phyloP scores from a whole-genome alignment of 2,329 filamentous ascomycete species.

The Thielaviopsis euricoi region DNA sequence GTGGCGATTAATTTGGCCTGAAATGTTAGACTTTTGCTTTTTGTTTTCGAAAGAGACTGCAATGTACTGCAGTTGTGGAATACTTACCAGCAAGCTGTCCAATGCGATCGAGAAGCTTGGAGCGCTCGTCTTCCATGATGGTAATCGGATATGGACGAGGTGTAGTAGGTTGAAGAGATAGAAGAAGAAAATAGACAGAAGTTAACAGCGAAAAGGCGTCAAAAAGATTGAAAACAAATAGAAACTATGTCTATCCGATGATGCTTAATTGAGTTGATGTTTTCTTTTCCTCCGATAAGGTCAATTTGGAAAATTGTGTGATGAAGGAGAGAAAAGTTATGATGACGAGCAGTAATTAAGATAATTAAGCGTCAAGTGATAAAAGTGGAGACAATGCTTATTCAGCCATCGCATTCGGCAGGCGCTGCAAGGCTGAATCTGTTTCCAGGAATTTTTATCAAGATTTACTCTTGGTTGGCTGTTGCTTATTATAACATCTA shows the following conservation, averaged over 20 bases:
- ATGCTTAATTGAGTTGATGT: background rate
- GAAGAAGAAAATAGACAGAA: background rate
- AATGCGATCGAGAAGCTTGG: conserved; percentile 36
- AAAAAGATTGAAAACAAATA: background rate
- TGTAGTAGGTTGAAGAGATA: background rate
- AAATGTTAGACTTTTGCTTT: conserved; percentile 18
- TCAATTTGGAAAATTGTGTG: background rate
- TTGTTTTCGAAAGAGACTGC: background rate
- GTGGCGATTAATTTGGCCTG: conserved; percentile 67
- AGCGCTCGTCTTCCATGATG: conserved; percentile 30
- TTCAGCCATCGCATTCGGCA: background rate
- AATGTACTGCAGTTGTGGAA: conserved; percentile 4
- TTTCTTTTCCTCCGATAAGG: too few relatives aligned
- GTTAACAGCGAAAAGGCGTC: background rate
- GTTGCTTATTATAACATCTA: too few relatives aligned
- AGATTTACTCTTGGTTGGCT: too few relatives aligned
- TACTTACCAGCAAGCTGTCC: conserved; percentile 32
- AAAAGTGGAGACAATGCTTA: background rate
- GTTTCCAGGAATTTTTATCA: background rate
- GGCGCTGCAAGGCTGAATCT: background rate
- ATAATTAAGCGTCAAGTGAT: background rate
- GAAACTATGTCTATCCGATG: background rate
- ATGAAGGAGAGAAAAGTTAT: background rate
- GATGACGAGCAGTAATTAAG: background rate
- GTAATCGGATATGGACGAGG: conserved; percentile 16